phyloP scores from a whole-genome alignment of 2,329 filamentous ascomycete species.

The Colletotrichum ledebouriae region DNA sequence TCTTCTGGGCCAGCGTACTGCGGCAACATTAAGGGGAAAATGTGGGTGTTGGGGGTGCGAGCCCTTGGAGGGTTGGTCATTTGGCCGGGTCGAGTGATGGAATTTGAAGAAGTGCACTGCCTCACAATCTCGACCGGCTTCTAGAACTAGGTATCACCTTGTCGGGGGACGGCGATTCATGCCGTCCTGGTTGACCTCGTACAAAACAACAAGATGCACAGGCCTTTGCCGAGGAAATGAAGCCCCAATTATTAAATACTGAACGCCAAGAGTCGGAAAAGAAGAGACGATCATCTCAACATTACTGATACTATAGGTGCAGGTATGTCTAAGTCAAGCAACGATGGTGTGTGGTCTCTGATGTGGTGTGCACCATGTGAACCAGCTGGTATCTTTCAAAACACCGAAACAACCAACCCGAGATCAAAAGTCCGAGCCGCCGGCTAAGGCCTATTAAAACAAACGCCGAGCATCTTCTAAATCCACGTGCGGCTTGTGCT shows the following conservation, averaged over 20 bases:
- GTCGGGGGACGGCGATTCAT: slow-evolving; percentile 22
- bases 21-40: too few relatives aligned
- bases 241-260: slow-evolving; percentile 10
- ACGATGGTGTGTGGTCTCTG: slow-evolving; percentile 7
- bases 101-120: slow-evolving; percentile 30
- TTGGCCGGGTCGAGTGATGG: background rate
- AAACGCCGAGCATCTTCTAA: slow-evolving; percentile 44
- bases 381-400: slow-evolving; percentile 27
- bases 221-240: background rate
- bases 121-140: slow-evolving; percentile 23
- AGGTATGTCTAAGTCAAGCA: background rate
- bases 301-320: slow-evolving; percentile 6
- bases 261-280: slow-evolving; percentile 32
- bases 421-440: slow-evolving; percentile 6
- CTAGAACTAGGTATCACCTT: slow-evolving; percentile 27
- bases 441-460: background rate
- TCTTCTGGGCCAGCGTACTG: too few relatives aligned
- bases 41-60: too few relatives aligned
- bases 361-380: slow-evolving; percentile 2
- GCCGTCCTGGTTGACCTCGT: background rate
- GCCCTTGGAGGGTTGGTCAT: too few relatives aligned
- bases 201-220: background rate
- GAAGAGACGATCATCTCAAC: slow-evolving; percentile 9
- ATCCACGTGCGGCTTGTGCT: slow-evolving; percentile 54
- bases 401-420: slow-evolving; percentile 17